Conservation (phyloP, 225 moss, liverwort and hornwort species). For the Rhytidiadelphus loreus region DNA sequence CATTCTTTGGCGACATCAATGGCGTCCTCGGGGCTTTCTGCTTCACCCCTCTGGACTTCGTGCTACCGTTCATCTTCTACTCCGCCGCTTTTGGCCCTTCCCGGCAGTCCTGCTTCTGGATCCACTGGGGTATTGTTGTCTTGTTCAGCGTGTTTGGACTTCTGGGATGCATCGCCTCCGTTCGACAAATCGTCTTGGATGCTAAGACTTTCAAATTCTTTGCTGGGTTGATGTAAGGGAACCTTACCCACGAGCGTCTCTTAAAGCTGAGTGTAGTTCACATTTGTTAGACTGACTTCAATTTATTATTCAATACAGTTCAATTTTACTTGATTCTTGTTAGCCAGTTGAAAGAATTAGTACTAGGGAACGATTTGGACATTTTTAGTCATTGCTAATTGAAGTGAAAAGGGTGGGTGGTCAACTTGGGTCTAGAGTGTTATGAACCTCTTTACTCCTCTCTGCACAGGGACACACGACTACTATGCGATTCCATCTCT, state of each 20-base stretch:
- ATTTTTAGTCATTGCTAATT: neutral
- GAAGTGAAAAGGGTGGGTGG: neutral
- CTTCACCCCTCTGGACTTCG: conserved; percentile 58
- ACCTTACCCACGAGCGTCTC: neutral
- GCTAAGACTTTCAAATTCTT: conserved; percentile 26
- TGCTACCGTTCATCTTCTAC: conserved; percentile 58
- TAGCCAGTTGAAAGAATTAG: neutral
- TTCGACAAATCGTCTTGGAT: conserved; percentile 45
- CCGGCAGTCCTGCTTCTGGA: conserved; percentile 30
- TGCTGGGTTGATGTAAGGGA: neutral
- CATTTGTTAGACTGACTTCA: neutral
- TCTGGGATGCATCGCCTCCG: conserved; percentile 42
- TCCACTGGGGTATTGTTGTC: conserved; percentile 17
- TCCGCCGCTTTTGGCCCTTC: conserved; percentile 34
- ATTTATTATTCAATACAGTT: neutral
- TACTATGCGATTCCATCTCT: no score
- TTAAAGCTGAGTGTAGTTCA: neutral
- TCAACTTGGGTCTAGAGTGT: neutral
- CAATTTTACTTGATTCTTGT: no score
- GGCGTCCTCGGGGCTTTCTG: conserved; percentile 58
- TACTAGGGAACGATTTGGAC: neutral
- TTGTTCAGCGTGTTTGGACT: conserved; percentile 36
- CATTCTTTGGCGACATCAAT: conserved; percentile 58
- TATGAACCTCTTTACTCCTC: neutral
- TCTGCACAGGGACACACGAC: no score